A percentile compares a stretch with the other conserved stretches of the same genome.
phyloP scores from a whole-genome alignment of 2,329 filamentous ascomycete species.

The Hypoxylon sp. region DNA sequence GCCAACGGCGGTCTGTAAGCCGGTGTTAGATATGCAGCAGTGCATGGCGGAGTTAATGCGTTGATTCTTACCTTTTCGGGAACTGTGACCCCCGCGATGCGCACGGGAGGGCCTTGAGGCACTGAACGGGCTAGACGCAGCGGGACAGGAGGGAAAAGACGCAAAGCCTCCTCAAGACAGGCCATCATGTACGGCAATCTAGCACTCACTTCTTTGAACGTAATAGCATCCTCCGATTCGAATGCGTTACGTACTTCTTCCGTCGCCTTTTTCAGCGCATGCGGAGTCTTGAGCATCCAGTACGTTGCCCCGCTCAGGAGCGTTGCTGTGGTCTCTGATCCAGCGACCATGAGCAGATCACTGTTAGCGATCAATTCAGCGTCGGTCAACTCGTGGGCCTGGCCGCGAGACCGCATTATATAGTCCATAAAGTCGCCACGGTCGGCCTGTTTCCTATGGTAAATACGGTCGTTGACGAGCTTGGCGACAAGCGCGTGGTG shows the following conservation, averaged over 20 bases:
- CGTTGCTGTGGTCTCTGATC: conserved; percentile 54
- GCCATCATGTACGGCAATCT: conserved; percentile 48
- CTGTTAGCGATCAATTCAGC: conserved; percentile 54
- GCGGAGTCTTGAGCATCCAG: conserved; percentile 53
- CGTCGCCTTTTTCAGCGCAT: conserved; percentile 46
- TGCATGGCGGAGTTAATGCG: neutral
- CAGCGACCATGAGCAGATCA: conserved; percentile 52
- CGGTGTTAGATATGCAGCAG: conserved; percentile 16
- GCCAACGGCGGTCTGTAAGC: conserved; percentile 43
- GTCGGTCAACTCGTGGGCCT: conserved; percentile 50
- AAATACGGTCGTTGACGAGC: conserved; percentile 47
- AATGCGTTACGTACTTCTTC: conserved; percentile 63
- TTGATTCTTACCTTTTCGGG: conserved; percentile 46
- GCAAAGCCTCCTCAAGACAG: conserved; percentile 48
- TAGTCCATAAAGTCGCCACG: conserved; percentile 54
- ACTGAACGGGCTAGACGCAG: conserved; percentile 44
- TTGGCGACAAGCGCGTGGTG: conserved; percentile 48
- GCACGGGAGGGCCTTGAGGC: conserved; percentile 43
- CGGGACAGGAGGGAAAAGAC: conserved; percentile 50
- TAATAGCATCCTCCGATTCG: conserved; percentile 62
- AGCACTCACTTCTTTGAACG: conserved; percentile 55
- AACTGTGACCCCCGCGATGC: conserved; percentile 46
- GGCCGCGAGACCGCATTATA: conserved; percentile 52
- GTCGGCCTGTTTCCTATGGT: conserved; percentile 48
- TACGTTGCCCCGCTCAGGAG: conserved; percentile 49